These are phyloP conservation scores for Fraxinus pennsylvanica DNA, from an alignment of 257 asterid genomes.

Conservation along the genomic window DNA sequence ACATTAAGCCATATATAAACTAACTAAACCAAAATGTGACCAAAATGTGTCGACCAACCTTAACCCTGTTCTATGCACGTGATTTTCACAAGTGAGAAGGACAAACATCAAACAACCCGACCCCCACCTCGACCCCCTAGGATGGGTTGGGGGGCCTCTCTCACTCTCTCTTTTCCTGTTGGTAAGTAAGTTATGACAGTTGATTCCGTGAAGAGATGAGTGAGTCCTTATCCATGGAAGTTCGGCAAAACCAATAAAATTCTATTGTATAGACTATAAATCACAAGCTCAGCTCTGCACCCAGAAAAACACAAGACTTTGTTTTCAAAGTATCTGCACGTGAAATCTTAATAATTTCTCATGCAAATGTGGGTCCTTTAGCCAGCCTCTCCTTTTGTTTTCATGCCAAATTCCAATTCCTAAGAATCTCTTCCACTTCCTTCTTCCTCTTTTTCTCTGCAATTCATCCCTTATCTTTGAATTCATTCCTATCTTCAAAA, in stretches of 20 bases:
- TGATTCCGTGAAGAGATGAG: slow-evolving; percentile 53
- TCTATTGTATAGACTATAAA: background rate
- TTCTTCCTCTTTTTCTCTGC: slow-evolving; percentile 17
- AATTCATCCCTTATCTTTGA: background rate
- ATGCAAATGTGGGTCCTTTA: slow-evolving; percentile 82
- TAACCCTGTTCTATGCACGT: slow-evolving; percentile 14
- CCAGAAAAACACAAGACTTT: background rate
- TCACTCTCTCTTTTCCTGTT: slow-evolving; percentile 17
- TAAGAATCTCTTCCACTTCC: slow-evolving; percentile 48
- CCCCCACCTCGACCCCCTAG: background rate
- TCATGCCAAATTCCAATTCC: slow-evolving; percentile 62
- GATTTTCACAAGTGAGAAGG: slow-evolving; percentile 5
- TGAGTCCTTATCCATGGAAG: slow-evolving; percentile 50
- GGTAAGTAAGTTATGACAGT: slow-evolving; percentile 52
- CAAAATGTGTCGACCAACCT: slow-evolving; percentile 20
- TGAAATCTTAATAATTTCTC: slow-evolving; percentile 94
- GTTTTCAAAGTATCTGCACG: slow-evolving; percentile 50
- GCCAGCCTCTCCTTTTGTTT: slow-evolving; percentile 73
- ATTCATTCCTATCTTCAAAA: background rate
- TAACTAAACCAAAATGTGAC: slow-evolving; percentile 16
- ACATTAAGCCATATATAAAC: background rate
- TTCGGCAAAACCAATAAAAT: slow-evolving; percentile 24
- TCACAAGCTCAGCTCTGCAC: slow-evolving; percentile 2
- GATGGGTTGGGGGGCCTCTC: background rate
- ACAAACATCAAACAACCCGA: slow-evolving; percentile 10